Conservation (phyloP, 2,329 filamentous ascomycete genomes). For the Paraphaeosphaeria minitans region DNA sequence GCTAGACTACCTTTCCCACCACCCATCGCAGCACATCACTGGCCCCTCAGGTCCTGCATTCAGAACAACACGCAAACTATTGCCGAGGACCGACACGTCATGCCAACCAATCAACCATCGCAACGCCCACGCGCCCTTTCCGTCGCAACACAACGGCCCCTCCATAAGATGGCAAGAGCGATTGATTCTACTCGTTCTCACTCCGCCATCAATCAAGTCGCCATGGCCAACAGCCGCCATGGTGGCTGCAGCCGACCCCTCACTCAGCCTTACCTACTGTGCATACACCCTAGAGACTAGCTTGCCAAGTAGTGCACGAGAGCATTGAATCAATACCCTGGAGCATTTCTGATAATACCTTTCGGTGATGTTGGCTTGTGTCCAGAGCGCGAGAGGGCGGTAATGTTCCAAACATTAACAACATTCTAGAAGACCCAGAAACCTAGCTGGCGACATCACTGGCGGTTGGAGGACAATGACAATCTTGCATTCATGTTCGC, state of each 20-base stretch:
- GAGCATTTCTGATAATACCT: no score
- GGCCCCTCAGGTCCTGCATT: constrained; percentile 34
- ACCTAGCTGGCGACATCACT: no score
- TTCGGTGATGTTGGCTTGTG: no score
- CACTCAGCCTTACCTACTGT: not conserved
- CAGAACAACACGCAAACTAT: constrained; percentile 13
- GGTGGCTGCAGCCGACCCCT: not conserved
- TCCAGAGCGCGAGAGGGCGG: no score
- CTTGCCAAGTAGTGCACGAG: no score
- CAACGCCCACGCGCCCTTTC: not conserved
- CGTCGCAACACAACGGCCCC: constrained; percentile 1
- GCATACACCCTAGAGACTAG: no score
- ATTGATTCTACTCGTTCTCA: not conserved
- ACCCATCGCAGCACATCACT: constrained; percentile 23
- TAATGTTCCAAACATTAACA: no score
- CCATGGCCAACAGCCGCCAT: not conserved
- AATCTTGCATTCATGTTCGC: not conserved
- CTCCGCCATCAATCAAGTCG: not conserved
- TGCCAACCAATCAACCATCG: not conserved
- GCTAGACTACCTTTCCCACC: no score
- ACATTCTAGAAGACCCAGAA: no score
- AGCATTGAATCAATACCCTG: no score
- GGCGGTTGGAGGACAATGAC: not conserved
- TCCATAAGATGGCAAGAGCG: not conserved
- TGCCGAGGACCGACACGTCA: not conserved